Percentiles rank a stretch among this genome's conserved stretches.
These are phyloP conservation scores for Balansia obtecta DNA, from an alignment of 2,329 filamentous ascomycete species.

Conservation along the genomic window DNA sequence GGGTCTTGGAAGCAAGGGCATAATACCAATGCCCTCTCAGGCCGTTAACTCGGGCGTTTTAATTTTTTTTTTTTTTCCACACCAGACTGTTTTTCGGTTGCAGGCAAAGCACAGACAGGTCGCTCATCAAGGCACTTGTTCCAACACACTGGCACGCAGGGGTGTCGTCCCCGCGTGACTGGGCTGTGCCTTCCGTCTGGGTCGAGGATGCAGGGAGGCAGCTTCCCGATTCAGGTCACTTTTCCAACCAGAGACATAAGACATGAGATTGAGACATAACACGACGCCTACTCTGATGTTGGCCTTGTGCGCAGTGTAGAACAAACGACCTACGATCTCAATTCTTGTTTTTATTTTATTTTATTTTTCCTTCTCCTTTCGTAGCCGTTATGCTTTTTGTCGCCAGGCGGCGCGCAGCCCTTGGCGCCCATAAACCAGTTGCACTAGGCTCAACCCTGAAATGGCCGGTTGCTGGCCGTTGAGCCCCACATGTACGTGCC, in stretches of 20 bases:
- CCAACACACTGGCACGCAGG: too few species aligned
- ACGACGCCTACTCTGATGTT: not conserved
- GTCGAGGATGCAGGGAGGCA: not conserved
- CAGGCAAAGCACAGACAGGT: too few species aligned
- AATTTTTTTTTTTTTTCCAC: too few species aligned
- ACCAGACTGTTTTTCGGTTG: too few species aligned
- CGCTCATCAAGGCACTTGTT: too few species aligned
- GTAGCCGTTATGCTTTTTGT: too few species aligned
- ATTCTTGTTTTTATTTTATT: too few species aligned
- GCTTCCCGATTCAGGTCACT: not conserved
- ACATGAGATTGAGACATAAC: not conserved
- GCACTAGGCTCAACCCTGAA: not conserved
- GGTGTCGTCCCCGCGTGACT: not conserved
- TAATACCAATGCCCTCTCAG: too few species aligned
- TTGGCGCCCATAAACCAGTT: not conserved
- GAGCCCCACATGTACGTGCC: not conserved
- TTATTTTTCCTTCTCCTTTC: too few species aligned
- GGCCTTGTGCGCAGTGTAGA: too few species aligned
- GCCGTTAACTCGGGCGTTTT: too few species aligned
- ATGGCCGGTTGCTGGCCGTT: not conserved
- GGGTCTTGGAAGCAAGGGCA: too few species aligned
- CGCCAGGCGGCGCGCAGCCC: not conserved
- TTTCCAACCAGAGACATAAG: not conserved
- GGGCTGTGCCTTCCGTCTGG: not conserved
- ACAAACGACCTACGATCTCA: not conserved